Conservation (phyloP, 1,139 yeast genomes). For the Blastobotrys elegans region DNA sequence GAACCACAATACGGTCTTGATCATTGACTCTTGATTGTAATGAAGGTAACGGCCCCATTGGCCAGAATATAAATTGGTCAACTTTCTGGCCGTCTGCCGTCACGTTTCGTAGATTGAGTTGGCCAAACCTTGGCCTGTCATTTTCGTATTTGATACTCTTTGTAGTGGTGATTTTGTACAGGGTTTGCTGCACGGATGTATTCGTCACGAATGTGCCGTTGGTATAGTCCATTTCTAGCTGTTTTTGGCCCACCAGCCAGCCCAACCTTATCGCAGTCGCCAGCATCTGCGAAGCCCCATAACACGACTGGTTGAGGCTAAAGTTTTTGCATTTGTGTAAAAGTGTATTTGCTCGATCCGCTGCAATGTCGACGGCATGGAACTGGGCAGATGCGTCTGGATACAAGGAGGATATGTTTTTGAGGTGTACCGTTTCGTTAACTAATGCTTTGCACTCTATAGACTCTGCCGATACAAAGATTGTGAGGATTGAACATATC, state of each 20-base stretch:
- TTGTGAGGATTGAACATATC: no score
- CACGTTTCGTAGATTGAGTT: not conserved
- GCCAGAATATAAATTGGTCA: not conserved
- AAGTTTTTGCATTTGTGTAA: not conserved
- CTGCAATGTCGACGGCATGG: not conserved
- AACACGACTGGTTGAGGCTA: not conserved
- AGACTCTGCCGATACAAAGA: not conserved
- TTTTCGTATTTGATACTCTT: not conserved
- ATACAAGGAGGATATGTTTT: not conserved
- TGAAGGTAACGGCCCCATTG: not conserved
- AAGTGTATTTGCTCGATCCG: not conserved
- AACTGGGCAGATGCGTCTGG: not conserved
- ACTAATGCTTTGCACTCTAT: not conserved
- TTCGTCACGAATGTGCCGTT: not conserved
- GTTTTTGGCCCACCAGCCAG: not conserved
- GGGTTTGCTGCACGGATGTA: not conserved
- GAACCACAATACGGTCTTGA: not conserved
- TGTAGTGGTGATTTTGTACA: not conserved
- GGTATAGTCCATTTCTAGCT: not conserved
- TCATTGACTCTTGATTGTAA: not conserved
- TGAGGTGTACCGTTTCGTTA: not conserved
- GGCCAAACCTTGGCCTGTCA: not conserved
- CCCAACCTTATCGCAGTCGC: not conserved
- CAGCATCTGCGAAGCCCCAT: slow-evolving; percentile 1
- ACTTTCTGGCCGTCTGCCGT: not conserved